Conservation (phyloP, 1,284 basidiomycete genomes). For the Ganoderma boninense region DNA sequence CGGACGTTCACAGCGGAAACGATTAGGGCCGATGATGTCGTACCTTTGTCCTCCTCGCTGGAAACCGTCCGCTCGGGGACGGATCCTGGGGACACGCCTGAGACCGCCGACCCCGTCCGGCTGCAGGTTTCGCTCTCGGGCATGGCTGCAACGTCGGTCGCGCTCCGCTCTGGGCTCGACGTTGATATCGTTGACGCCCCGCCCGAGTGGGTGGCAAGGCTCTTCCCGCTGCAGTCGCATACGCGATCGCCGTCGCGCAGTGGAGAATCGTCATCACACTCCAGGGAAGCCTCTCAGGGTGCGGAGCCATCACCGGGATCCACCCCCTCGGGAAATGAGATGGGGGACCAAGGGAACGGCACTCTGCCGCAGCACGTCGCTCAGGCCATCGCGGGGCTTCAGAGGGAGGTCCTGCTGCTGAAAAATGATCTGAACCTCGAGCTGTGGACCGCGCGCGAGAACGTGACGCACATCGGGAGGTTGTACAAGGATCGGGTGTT, state of each 20-base stretch:
- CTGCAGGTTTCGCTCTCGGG: slow-evolving; percentile 70
- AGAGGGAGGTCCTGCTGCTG: slow-evolving; percentile 76
- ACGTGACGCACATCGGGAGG: slow-evolving; percentile 80
- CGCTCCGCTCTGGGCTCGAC: slow-evolving; percentile 71
- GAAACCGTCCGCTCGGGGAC: slow-evolving; percentile 23
- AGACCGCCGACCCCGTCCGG: slow-evolving; percentile 31
- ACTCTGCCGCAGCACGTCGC: slow-evolving; percentile 56
- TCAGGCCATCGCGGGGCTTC: slow-evolving; percentile 71
- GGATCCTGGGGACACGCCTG: slow-evolving; percentile 4
- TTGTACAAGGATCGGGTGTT: slow-evolving; percentile 78
- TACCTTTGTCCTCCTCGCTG: slow-evolving; percentile 30
- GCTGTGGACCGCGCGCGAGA: slow-evolving; percentile 80
- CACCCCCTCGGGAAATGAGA: not conserved
- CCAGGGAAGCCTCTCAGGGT: slow-evolving; percentile 12
- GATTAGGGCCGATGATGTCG: slow-evolving; percentile 21
- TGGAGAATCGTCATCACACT: slow-evolving; percentile 25
- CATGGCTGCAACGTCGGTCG: slow-evolving; percentile 74
- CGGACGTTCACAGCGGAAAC: not conserved
- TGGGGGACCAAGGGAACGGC: slow-evolving; percentile 13
- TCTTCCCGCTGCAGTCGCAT: slow-evolving; percentile 32
- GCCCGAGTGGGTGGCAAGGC: slow-evolving; percentile 32
- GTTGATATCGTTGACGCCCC: slow-evolving; percentile 56
- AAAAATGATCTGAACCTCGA: slow-evolving; percentile 85
- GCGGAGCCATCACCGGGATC: slow-evolving; percentile 12
- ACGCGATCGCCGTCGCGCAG: slow-evolving; percentile 35